Base-by-base conservation (phyloP, 257 asterid genomes). In the Ballota nigra region DNA sequence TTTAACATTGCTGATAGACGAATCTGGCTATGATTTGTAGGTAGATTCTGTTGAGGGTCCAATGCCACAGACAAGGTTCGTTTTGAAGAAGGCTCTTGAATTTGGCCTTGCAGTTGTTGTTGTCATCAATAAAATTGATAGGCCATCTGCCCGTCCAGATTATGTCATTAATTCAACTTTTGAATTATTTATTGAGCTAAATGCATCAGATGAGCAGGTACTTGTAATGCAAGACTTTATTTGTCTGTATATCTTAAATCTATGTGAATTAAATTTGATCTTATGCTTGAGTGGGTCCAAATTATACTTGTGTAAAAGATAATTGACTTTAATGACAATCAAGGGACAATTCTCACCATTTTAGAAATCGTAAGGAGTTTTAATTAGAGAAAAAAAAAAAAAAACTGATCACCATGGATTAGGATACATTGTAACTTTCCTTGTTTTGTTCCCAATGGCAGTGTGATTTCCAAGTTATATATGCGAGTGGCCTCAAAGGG, bases 11-110 rank as follows among this genome's bases (percentile, higher is more conserved):
- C 77, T 86, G 72, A 78, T 33, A 29, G 58, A 43, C 60, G n/a
- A 59, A 60, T 62, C 16, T 69, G 60, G 40, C 70, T 58, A 52
- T 68, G 9, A 56, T 70, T 79, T 84, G 83, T 80, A 95, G 99
- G 98, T 95, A 15, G 99, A 95, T 82, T 95, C 98, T 71, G 99
- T 92, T 47, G 99, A 95, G 84, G 99, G 99, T 78, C 99, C 99
- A 67, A 95, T 95, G 99, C 99, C 99, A 2, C 99, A 95, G 72
- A 95, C 99, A 51, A 86, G 98, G 88, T 95, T 95, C 74, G 99
- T 95, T 70, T 73, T 95, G 83, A 95, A 95, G 96, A 95, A 95
- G 82, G 99, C 99, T 72, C 96, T 95, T 80, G 99, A 89, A 78
- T 95, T 95, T 79, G 99, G 99, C 67, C 99, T 74, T 76, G 96